Percentiles rank a stretch among this genome's conserved stretches.
Evolutionary conservation across 805 yeast species (phyloP).

Genomic region (Metschnikowia matae): DNA sequence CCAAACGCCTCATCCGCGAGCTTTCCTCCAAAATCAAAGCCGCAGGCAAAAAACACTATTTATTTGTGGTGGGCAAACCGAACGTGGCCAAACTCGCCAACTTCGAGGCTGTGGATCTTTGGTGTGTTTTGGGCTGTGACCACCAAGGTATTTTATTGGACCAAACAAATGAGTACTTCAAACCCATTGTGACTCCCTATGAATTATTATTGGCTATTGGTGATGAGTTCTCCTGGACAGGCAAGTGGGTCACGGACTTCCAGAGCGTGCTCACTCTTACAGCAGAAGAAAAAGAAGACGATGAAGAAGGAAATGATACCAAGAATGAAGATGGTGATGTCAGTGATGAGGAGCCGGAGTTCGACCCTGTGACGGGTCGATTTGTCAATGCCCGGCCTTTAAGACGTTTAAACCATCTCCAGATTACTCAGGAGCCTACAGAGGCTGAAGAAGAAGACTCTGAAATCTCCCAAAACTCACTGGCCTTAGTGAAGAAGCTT

Average conservation of each 20-base stretch:
- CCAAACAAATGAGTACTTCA: conserved; percentile 71
- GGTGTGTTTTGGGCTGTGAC: conserved; percentile 95
- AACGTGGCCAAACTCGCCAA: conserved; percentile 96
- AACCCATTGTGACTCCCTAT: conserved; percentile 91
- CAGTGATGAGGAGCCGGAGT: conserved; percentile 61
- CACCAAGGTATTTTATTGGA: conserved; percentile 89
- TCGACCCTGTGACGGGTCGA: conserved; percentile 84
- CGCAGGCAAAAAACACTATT: conserved; percentile 87
- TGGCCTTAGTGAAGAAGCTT: conserved; percentile 51
- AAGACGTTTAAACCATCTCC: conserved; percentile 60
- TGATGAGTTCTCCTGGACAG: conserved; percentile 82
- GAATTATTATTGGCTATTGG: conserved; percentile 79
- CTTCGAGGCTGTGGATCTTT: conserved; percentile 87
- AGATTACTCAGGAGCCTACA: conserved; percentile 40
- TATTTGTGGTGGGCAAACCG: conserved; percentile 96
- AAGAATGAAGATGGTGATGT: conserved; percentile 8
- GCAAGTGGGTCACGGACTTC: conserved; percentile 87
- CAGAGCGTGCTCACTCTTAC: conserved; percentile 44
- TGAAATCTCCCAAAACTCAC: conserved; percentile 9
- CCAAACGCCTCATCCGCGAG: conserved; percentile 59
- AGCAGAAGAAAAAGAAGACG: conserved; percentile 25
- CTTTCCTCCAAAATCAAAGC: conserved; percentile 57
- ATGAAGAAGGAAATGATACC: conserved; percentile 18
- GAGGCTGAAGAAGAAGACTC: conserved; percentile 9
- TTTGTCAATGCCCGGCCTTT: conserved; percentile 73